Evolutionary conservation across 2,329 filamentous ascomycete species (phyloP), one percentile per base, ranked within the genome.

Genomic region (Penicillium carneum): DNA sequence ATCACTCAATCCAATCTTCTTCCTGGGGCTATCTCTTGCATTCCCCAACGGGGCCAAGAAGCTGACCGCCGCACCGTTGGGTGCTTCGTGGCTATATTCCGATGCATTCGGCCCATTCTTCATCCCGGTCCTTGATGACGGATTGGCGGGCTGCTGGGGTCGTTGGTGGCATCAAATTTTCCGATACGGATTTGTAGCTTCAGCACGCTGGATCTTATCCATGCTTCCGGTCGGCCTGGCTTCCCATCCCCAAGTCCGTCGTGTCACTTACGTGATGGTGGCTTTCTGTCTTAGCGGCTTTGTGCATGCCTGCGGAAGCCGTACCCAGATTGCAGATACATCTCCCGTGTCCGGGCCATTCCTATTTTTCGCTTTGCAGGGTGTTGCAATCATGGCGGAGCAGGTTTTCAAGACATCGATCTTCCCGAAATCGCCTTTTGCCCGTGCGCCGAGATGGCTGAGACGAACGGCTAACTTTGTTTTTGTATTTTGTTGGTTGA

Each of bases 141-240:
- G 94, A 0, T 81, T 97, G 1, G 84, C 86, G 0, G 93, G 93
- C 0, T 90, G 89, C 78, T 98, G 94, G 94, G 88, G 90, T 46
- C 83, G 82, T 23, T 94, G 88, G 84, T 97, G 94, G 94, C 94
- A 98, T 76, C 93, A 97, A 77, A 88, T 89, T 2, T 96, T 97
- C 79, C 89, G 93, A 0, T 84, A 87, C 57, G 87, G 86, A 66
- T 74, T 63, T 55, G 63, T 42, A 77, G 71, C 64, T 26, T 75
- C 67, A 26, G 82, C 18, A 73, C 81, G 67, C 50, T 87, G 61
- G 68, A 64, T 63, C 65, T 72, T 67, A 68, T 76, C 54, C 68
- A 75, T 33, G n/a, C 62, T 59, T 12, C 68, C 55, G 71, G 74
- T 2, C 26, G 56, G 39, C 9, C 53, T 71, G 33, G 56, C 67